Evolutionary conservation across 2,329 filamentous ascomycete genomes (phyloP).

Genomic region (Calonectria henricotiae): DNA sequence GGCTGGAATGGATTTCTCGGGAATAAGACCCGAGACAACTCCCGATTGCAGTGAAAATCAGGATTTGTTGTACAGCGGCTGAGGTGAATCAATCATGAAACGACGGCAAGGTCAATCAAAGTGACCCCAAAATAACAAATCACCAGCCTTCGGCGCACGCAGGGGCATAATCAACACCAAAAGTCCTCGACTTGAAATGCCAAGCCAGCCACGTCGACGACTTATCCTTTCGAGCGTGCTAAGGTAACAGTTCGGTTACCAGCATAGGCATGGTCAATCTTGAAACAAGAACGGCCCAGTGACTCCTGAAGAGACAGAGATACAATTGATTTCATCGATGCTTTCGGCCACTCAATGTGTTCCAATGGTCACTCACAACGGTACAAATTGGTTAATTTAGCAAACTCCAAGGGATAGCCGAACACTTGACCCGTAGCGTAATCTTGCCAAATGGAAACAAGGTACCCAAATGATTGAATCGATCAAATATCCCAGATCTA

Average conservation of each 20-base stretch:
- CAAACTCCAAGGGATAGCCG: background rate
- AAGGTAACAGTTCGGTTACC: too few species aligned
- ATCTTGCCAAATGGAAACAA: slow-evolving; percentile 3
- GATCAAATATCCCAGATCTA: too few species aligned
- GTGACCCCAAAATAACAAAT: background rate
- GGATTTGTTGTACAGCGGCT: background rate
- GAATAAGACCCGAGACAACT: too few species aligned
- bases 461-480: background rate
- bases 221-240: background rate
- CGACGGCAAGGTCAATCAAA: background rate
- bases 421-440: background rate
- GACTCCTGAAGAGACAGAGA: too few species aligned
- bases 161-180: slow-evolving; percentile 2
- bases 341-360: too few species aligned
- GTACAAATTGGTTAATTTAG: too few species aligned
- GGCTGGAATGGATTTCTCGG: too few species aligned
- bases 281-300: too few species aligned
- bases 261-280: too few species aligned
- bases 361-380: too few species aligned
- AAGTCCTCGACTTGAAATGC: slow-evolving; percentile 8
- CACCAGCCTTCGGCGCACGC: background rate
- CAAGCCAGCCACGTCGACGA: slow-evolving; percentile 3
- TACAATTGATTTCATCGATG: too few species aligned
- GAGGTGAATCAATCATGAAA: background rate
- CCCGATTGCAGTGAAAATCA: too few species aligned